Evolutionary conservation across 495 filamentous ascomycete species (phyloP).

Genomic region (Aspergillus hancockii): DNA sequence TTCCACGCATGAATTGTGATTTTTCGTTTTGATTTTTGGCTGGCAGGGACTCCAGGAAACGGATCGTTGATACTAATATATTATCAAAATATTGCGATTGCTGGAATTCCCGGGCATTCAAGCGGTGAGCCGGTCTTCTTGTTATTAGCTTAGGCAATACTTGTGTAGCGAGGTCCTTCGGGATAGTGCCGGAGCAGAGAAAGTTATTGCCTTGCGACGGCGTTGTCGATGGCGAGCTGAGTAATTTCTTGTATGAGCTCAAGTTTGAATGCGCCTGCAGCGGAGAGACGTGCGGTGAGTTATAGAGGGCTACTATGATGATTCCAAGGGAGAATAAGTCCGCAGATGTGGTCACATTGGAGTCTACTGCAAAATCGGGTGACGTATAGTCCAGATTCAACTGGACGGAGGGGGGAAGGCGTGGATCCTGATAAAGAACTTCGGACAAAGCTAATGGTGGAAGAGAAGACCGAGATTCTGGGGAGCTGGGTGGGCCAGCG

Average conservation of each 20-base stretch:
- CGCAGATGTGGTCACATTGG: conserved; percentile 72
- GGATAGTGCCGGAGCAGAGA: conserved; percentile 73
- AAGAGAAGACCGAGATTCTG: conserved; percentile 66
- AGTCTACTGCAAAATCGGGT: conserved; percentile 90
- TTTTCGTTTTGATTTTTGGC: conserved; percentile 92
- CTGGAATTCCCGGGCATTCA: conserved; percentile 91
- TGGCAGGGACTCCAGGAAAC: conserved; percentile 86
- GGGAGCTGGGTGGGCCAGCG: conserved; percentile 71
- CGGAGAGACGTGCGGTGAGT: conserved; percentile 85
- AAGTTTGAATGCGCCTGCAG: conserved; percentile 76
- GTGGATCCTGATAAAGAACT: conserved; percentile 80
- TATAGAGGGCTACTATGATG: conserved; percentile 86
- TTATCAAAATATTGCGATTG: conserved; percentile 95
- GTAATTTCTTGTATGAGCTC: conserved; percentile 78
- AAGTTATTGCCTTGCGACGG: conserved; percentile 82
- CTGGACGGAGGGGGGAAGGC: conserved; percentile 80
- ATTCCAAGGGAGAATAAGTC: conserved; percentile 95
- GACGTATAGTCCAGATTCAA: conserved; percentile 90
- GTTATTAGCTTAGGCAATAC: conserved; percentile 85
- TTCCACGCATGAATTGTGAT: conserved; percentile 82
- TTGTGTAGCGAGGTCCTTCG: conserved; percentile 69
- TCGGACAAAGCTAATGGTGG: conserved; percentile 79
- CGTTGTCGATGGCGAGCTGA: conserved; percentile 71
- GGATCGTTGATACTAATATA: conserved; percentile 90
- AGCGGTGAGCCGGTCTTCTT: conserved; percentile 77